Percentiles rank a stretch among this genome's conserved stretches.
Conservation (phyloP, 345 rosid species). For the Ceriops tagal region DNA sequence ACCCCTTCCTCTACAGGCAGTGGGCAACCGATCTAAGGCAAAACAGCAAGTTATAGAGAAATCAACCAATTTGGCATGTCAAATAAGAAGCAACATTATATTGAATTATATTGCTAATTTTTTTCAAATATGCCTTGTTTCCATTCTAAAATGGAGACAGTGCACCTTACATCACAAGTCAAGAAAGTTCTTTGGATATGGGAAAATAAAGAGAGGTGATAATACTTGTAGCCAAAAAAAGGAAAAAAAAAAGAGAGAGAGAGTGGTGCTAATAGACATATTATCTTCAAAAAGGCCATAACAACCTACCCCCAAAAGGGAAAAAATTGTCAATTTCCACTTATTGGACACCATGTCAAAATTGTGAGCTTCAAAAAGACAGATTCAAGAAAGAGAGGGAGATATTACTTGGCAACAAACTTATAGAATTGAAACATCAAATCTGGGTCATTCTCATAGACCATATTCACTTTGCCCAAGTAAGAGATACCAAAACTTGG, state of each 20-base stretch:
- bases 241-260: not conserved
- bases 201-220: not conserved
- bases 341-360: not conserved
- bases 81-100: too few species aligned
- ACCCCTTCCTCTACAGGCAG: too few species aligned
- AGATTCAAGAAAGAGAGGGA: not conserved
- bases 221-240: too few species aligned
- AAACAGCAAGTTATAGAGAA: too few species aligned
- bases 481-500: slow-evolving; percentile 75
- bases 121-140: not conserved
- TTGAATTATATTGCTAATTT: too few species aligned
- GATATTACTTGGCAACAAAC: slow-evolving; percentile 60
- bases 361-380: not conserved
- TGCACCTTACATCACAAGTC: not conserved
- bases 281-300: not conserved
- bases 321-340: not conserved
- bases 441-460: slow-evolving; percentile 67
- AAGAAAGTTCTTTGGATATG: not conserved
- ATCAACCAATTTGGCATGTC: too few species aligned
- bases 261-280: not conserved
- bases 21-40: too few species aligned
- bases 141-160: not conserved
- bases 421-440: slow-evolving; percentile 72
- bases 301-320: not conserved
- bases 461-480: slow-evolving; percentile 66